Evolutionary conservation across 371 early-diverging fungal genomes (phyloP).

Genomic region (Apophysomyces variabilis): DNA sequence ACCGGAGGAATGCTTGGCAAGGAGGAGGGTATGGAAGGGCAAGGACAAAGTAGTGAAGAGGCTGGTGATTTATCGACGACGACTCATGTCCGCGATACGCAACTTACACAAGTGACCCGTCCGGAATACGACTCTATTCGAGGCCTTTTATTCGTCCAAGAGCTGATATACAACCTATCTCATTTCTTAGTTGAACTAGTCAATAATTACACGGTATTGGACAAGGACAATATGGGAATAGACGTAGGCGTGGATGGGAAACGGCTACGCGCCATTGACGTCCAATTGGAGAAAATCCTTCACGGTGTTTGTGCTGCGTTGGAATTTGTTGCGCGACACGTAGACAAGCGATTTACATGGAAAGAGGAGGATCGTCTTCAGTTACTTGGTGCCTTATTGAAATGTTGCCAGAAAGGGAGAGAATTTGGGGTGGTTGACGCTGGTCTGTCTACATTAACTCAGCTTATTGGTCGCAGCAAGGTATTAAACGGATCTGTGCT

Average conservation of each 20-base stretch:
- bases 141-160: slow-evolving; percentile 39
- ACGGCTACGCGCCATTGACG: slow-evolving; percentile 36
- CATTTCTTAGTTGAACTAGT: slow-evolving; percentile 37
- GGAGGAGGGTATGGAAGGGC: slow-evolving; percentile 2
- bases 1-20: too few species aligned
- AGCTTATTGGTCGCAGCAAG: slow-evolving; percentile 25
- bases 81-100: background rate
- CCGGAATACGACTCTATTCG: slow-evolving; percentile 43
- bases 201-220: slow-evolving; percentile 37
- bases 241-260: slow-evolving; percentile 51
- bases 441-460: slow-evolving; percentile 42
- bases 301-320: slow-evolving; percentile 33
- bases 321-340: slow-evolving; percentile 22
- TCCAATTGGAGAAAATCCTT: slow-evolving; percentile 40
- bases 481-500: slow-evolving; percentile 29
- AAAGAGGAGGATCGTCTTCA: slow-evolving; percentile 19
- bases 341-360: slow-evolving; percentile 24
- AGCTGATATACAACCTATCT: slow-evolving; percentile 32
- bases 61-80: slow-evolving; percentile 44
- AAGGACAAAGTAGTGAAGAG: slow-evolving; percentile 30
- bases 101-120: slow-evolving; percentile 16
- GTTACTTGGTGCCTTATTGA: slow-evolving; percentile 42
- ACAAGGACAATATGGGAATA: slow-evolving; percentile 29
- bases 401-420: slow-evolving; percentile 52
- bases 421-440: slow-evolving; percentile 56